Percentiles rank a stretch among this genome's conserved stretches.
Evolutionary conservation across 768 basidiomycete species (phyloP).

Genomic region (Infundibulicybe gibba): DNA sequence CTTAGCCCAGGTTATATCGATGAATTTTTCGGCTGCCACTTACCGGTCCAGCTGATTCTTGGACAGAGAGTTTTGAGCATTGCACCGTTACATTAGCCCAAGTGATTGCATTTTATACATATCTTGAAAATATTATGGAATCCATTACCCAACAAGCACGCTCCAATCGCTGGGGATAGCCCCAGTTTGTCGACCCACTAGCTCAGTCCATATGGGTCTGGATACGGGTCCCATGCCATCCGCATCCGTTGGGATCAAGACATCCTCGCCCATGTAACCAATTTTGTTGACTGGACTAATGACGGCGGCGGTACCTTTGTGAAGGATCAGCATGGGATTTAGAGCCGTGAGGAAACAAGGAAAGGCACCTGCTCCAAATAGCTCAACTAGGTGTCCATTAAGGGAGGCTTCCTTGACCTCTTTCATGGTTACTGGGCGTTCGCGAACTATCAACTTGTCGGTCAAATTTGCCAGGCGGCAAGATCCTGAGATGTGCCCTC

Average conservation of each 20-base stretch:
- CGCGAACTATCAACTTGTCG: conserved; percentile 53
- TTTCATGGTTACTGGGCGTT: conserved; percentile 72
- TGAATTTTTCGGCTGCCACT: too few relatives aligned
- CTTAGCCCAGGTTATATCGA: too few relatives aligned
- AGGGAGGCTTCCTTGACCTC: conserved; percentile 60
- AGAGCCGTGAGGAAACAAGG: background rate
- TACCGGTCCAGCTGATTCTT: too few relatives aligned
- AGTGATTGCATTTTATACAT: too few relatives aligned
- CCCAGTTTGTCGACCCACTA: conserved; percentile 83
- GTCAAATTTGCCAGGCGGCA: conserved; percentile 47
- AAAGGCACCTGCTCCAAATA: conserved; percentile 71
- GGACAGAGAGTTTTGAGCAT: too few relatives aligned
- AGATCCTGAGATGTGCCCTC: conserved; percentile 53
- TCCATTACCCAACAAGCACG: conserved; percentile 36
- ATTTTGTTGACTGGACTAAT: conserved; percentile 71
- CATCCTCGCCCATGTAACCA: conserved; percentile 65
- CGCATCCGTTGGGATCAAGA: conserved; percentile 58
- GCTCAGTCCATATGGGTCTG: conserved; percentile 61
- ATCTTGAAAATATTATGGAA: too few relatives aligned
- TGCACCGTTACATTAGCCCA: too few relatives aligned
- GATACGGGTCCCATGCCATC: conserved; percentile 84
- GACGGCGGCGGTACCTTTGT: conserved; percentile 68
- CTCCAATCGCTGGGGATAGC: conserved; percentile 78
- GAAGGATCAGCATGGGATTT: conserved; percentile 23
- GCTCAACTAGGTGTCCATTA: conserved; percentile 70